phyloP scores from a whole-genome alignment of 2,329 filamentous ascomycete genomes.

The Alternaria rosae region DNA sequence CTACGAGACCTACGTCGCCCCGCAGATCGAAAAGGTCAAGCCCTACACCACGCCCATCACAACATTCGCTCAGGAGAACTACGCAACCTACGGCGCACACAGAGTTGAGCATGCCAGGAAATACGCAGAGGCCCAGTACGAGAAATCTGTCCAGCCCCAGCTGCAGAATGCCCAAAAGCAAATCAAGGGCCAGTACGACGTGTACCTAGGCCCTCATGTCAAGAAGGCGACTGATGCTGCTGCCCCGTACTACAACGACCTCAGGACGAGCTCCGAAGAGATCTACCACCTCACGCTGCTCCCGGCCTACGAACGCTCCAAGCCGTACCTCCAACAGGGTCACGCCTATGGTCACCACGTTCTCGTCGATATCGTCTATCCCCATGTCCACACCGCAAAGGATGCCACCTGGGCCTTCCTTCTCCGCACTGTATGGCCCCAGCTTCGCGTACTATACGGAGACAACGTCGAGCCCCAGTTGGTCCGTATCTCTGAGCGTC shows the following conservation, averaged over 20 bases:
- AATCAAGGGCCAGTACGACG: conserved; percentile 71
- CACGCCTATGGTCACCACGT: conserved; percentile 74
- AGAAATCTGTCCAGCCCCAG: conserved; percentile 77
- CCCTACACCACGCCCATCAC: conserved; percentile 78
- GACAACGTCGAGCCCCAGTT: conserved; percentile 97
- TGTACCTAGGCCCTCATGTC: conserved; percentile 76
- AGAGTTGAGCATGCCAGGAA: conserved; percentile 71
- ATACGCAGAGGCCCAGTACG: conserved; percentile 77
- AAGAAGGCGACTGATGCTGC: conserved; percentile 64
- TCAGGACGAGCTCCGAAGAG: conserved; percentile 68
- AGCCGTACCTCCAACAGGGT: conserved; percentile 74
- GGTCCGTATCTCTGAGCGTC: conserved; percentile 85
- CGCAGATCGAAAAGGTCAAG: conserved; percentile 77
- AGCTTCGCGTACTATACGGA: conserved; percentile 78
- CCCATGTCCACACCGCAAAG: conserved; percentile 74
- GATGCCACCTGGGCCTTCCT: conserved; percentile 74
- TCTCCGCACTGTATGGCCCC: conserved; percentile 80
- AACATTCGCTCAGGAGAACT: conserved; percentile 66
- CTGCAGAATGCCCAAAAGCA: conserved; percentile 69
- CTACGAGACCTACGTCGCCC: conserved; percentile 82
- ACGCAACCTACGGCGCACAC: conserved; percentile 76
- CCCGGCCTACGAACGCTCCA: conserved; percentile 76
- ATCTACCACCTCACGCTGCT: conserved; percentile 76
- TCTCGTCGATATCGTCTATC: conserved; percentile 72
- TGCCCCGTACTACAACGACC: conserved; percentile 76